Conservation (phyloP, 129 eudicot species). For the Flaveria brownii region DNA sequence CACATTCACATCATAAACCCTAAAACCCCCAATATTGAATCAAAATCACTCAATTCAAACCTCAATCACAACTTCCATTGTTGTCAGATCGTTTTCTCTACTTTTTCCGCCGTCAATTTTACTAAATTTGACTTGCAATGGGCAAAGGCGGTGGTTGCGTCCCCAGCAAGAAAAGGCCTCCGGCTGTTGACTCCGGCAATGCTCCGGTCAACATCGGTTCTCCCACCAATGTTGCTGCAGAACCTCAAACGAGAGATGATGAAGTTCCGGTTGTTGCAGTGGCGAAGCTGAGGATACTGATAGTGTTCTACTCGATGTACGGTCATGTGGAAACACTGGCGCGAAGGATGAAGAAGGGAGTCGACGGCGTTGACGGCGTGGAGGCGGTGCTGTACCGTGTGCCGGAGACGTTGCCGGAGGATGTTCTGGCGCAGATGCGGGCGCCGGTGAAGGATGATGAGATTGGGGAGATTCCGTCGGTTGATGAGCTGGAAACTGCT, state of each 20-base stretch:
- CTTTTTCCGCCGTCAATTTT: not conserved
- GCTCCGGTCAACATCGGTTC: constrained; percentile 32
- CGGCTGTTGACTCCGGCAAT: constrained; percentile 33
- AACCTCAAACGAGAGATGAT: constrained; percentile 14
- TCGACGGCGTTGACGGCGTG: constrained; percentile 74
- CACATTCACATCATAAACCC: constrained; percentile 23
- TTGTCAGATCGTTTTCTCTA: constrained; percentile 1
- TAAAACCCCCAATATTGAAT: constrained; percentile 5
- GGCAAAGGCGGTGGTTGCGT: constrained; percentile 99
- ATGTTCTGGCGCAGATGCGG: constrained; percentile 66
- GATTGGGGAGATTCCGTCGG: constrained; percentile 59
- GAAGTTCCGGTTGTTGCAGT: constrained; percentile 6
- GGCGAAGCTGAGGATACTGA: constrained; percentile 41
- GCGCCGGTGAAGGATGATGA: constrained; percentile 79
- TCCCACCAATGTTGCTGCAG: constrained; percentile 1
- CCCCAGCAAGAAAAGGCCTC: constrained; percentile 72
- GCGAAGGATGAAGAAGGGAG: constrained; percentile 64
- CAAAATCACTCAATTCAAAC: not conserved
- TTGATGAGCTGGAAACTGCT: constrained; percentile 53
- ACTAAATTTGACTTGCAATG: constrained; percentile 38
- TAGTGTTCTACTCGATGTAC: constrained; percentile 92
- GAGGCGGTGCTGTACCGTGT: constrained; percentile 72
- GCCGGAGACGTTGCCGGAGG: constrained; percentile 83
- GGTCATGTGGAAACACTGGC: constrained; percentile 91
- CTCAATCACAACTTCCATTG: constrained; percentile 10